These are phyloP conservation scores for Candida ipomoeae DNA, from an alignment of 805 yeast genomes.

Conservation along the genomic window DNA sequence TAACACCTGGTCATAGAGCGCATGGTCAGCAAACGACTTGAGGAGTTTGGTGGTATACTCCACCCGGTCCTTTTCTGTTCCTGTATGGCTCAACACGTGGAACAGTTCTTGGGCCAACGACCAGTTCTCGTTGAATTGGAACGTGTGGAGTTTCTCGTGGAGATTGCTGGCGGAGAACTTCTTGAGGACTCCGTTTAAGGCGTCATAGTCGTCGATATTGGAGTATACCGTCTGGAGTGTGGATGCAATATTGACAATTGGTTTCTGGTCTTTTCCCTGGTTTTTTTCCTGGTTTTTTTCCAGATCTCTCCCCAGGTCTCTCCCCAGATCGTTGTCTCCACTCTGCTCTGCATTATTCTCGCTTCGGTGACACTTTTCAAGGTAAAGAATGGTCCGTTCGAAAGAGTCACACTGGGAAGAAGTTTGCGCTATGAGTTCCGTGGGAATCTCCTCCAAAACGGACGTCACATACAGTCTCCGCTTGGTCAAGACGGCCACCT, in stretches of 20 bases:
- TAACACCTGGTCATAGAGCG: slow-evolving; percentile 64
- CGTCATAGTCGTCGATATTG: slow-evolving; percentile 82
- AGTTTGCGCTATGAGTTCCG: slow-evolving; percentile 66
- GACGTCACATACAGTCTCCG: slow-evolving; percentile 33
- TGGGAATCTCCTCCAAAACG: slow-evolving; percentile 57
- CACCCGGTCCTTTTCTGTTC: slow-evolving; percentile 26
- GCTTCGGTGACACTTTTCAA: slow-evolving; percentile 68
- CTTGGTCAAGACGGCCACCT: slow-evolving; percentile 22
- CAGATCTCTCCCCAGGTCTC: no score
- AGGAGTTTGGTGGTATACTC: slow-evolving; percentile 52
- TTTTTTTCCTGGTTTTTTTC: no score
- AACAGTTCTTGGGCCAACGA: slow-evolving; percentile 81
- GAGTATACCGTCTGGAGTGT: slow-evolving; percentile 80
- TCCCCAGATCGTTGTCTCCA: no score
- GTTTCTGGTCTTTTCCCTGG: background rate
- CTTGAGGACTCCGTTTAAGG: slow-evolving; percentile 80
- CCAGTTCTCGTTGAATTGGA: slow-evolving; percentile 86
- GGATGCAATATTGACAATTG: slow-evolving; percentile 20
- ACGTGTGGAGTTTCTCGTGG: slow-evolving; percentile 71
- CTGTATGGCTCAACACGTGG: slow-evolving; percentile 52
- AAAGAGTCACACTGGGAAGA: slow-evolving; percentile 81
- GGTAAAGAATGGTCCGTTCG: slow-evolving; percentile 80
- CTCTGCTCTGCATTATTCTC: slow-evolving; percentile 14
- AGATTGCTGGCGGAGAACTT: slow-evolving; percentile 65
- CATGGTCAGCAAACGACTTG: slow-evolving; percentile 71